phyloP scores from a whole-genome alignment of 2,329 filamentous ascomycete genomes.

The Aspergillus unguis region DNA sequence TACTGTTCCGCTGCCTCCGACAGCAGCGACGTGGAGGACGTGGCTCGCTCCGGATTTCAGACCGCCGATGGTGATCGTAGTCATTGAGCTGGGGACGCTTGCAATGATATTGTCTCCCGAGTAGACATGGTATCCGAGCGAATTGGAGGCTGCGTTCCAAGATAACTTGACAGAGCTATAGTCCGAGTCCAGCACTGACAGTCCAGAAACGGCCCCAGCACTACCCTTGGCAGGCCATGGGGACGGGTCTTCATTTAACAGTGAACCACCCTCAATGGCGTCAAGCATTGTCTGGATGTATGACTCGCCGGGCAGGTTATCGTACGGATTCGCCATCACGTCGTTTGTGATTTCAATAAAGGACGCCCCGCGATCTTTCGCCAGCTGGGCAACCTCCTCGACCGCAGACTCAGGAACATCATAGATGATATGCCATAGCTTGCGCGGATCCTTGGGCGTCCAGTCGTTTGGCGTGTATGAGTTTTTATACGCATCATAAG shows the following conservation, averaged over 20 bases:
- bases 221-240: neutral
- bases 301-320: slow-evolving; percentile 17
- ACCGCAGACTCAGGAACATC: slow-evolving; percentile 20
- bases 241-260: neutral
- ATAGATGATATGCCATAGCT: slow-evolving; percentile 35
- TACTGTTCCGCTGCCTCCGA: neutral
- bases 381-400: slow-evolving; percentile 8
- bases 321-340: slow-evolving; percentile 17
- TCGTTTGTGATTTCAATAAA: slow-evolving; percentile 19
- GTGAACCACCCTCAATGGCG: slow-evolving; percentile 13
- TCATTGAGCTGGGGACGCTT: slow-evolving; percentile 15
- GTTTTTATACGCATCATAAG: slow-evolving; percentile 24
- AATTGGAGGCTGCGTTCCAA: slow-evolving; percentile 13
- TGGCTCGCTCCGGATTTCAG: slow-evolving; percentile 8
- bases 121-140: slow-evolving; percentile 15
- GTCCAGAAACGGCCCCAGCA: slow-evolving; percentile 7
- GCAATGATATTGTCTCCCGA: neutral
- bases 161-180: slow-evolving; percentile 16
- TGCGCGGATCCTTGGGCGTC: slow-evolving; percentile 27
- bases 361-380: slow-evolving; percentile 9
- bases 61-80: slow-evolving; percentile 13
- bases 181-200: slow-evolving; percentile 12
- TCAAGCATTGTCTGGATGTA: slow-evolving; percentile 18
- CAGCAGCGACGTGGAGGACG: slow-evolving; percentile 11
- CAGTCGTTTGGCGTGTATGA: slow-evolving; percentile 25